Evolutionary conservation across 2,329 filamentous ascomycete species (phyloP).

Genomic region (Diaporthe vexans): DNA sequence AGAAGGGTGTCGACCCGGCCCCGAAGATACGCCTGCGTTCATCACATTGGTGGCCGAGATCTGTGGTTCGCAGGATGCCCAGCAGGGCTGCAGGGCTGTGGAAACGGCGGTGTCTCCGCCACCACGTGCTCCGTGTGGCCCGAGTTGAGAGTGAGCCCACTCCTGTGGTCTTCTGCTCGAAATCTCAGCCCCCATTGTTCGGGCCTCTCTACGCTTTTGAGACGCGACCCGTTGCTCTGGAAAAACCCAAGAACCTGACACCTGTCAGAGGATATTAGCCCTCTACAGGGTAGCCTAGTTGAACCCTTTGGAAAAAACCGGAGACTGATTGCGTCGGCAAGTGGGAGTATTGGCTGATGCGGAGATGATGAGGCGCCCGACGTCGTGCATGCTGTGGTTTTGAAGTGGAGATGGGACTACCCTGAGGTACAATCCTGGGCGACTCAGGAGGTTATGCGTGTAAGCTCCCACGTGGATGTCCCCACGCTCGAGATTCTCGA

Average conservation of each 20-base stretch:
- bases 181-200: background rate
- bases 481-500: background rate
- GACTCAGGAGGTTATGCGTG: background rate
- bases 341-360: background rate
- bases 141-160: background rate
- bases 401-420: background rate
- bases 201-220: constrained; percentile 14
- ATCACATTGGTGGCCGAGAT: background rate
- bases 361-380: background rate
- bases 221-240: background rate
- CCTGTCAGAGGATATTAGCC: constrained; percentile 15
- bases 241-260: constrained; percentile 17
- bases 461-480: background rate
- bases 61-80: background rate
- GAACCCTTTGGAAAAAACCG: background rate
- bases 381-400: background rate
- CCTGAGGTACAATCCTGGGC: background rate
- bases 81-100: constrained; percentile 4
- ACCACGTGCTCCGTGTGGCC: constrained; percentile 18
- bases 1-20: background rate
- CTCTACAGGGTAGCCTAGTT: constrained; percentile 1
- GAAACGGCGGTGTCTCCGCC: constrained; percentile 20
- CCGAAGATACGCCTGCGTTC: background rate
- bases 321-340: background rate
- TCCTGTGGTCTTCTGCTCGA: background rate